These are phyloP conservation scores for Fraxinus angustifolia DNA, from an alignment of 305 asterid species.

Conservation along the genomic window DNA sequence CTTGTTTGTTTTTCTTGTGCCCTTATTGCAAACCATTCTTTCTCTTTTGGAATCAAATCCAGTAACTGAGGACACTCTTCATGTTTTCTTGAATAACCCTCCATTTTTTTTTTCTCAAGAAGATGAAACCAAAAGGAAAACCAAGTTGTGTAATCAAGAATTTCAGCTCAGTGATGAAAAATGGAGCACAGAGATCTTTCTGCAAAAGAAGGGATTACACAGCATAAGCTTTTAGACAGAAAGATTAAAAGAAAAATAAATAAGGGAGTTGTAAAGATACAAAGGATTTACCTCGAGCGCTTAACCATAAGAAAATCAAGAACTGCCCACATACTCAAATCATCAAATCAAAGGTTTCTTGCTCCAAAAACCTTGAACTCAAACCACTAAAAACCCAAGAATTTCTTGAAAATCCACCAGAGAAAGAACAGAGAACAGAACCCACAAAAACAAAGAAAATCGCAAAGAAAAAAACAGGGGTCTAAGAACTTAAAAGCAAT, in stretches of 20 bases:
- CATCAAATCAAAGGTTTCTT: not conserved
- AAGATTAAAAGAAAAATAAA: not conserved
- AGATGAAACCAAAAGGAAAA: not conserved
- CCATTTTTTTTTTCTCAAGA: constrained; percentile 34
- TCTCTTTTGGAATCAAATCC: constrained; percentile 53
- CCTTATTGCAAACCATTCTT: constrained; percentile 34
- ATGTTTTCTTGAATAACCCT: constrained; percentile 44
- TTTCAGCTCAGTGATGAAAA: not conserved
- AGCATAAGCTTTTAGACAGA: not conserved
- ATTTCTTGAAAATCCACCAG: not conserved
- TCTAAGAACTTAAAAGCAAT: not conserved
- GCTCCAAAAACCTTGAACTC: not conserved
- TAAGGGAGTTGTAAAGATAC: not conserved
- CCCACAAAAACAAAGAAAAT: constrained; percentile 21
- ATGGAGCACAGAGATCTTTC: not conserved
- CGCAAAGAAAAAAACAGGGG: constrained; percentile 10
- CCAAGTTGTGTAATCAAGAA: not conserved
- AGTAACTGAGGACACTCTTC: constrained; percentile 50
- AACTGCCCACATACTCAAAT: not conserved
- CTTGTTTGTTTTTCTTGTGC: constrained; percentile 16
- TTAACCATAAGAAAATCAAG: not conserved
- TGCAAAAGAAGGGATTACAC: not conserved
- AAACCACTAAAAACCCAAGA: not conserved
- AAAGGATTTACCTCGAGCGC: not conserved
- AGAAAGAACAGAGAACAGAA: not conserved